These are phyloP conservation scores for Claviceps pusilla DNA, from an alignment of 2,329 filamentous ascomycete genomes.

Conservation along the genomic window DNA sequence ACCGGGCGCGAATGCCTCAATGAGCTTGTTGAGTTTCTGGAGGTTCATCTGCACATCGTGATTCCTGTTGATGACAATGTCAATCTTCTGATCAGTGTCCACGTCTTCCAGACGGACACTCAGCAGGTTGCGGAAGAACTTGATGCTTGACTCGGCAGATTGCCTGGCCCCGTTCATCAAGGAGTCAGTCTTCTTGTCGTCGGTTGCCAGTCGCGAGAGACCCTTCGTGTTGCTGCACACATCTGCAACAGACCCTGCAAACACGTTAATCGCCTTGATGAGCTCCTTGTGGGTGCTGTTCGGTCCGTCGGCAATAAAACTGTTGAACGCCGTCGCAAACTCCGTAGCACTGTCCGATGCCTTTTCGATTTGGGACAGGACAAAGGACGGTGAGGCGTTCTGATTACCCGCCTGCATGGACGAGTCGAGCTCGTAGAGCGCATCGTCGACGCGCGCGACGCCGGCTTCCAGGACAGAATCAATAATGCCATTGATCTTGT, in stretches of 20 bases:
- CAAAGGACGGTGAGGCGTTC: slow-evolving; percentile 86
- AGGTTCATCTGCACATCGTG: slow-evolving; percentile 90
- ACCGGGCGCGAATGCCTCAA: slow-evolving; percentile 81
- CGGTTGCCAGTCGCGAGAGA: slow-evolving; percentile 77
- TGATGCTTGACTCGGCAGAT: slow-evolving; percentile 73
- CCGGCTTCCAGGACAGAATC: slow-evolving; percentile 90
- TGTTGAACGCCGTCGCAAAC: slow-evolving; percentile 96
- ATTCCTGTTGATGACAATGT: slow-evolving; percentile 94
- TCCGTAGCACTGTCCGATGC: slow-evolving; percentile 88
- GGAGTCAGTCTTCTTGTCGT: slow-evolving; percentile 86
- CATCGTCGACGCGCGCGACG: slow-evolving; percentile 87
- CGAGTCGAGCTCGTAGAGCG: slow-evolving; percentile 91
- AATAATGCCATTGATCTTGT: slow-evolving; percentile 94
- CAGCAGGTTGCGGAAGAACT: slow-evolving; percentile 87
- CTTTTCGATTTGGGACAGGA: slow-evolving; percentile 94
- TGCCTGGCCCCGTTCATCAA: slow-evolving; percentile 69
- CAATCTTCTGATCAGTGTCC: slow-evolving; percentile 82
- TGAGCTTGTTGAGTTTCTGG: slow-evolving; percentile 83
- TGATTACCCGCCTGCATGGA: slow-evolving; percentile 98
- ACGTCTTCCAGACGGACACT: slow-evolving; percentile 87
- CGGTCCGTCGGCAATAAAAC: slow-evolving; percentile 92
- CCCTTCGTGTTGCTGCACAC: slow-evolving; percentile 95
- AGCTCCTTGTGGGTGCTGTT: slow-evolving; percentile 81
- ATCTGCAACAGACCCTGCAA: slow-evolving; percentile 80
- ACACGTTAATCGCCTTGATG: slow-evolving; percentile 82